A percentile compares a stretch with the other conserved stretches of the same genome.
Evolutionary conservation across 805 yeast genomes (phyloP).

Genomic region (Pichia rugopelliculosa): DNA sequence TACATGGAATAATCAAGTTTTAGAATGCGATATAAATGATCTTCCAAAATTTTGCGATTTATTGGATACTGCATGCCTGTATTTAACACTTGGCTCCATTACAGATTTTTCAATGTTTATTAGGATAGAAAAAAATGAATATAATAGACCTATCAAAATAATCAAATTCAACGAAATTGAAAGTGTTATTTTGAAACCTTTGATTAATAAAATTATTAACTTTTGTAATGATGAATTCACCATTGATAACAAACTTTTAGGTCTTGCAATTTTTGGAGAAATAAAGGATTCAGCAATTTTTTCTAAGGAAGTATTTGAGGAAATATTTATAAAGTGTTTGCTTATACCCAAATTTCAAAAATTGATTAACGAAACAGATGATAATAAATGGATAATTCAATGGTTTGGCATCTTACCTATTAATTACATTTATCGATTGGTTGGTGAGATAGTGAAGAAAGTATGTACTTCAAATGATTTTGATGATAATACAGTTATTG

Average conservation of each 20-base stretch:
- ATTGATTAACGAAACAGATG: not conserved
- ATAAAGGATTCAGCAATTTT: slow-evolving; percentile 4
- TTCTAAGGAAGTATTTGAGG: not conserved
- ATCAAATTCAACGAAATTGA: slow-evolving; percentile 4
- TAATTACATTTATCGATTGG: not conserved
- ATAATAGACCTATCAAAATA: not conserved
- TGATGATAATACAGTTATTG: not conserved
- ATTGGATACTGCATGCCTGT: slow-evolving; percentile 15
- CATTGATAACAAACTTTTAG: slow-evolving; percentile 1
- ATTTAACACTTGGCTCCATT: not conserved
- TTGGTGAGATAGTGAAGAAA: not conserved
- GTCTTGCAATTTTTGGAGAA: slow-evolving; percentile 28
- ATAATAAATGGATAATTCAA: not conserved
- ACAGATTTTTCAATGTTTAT: not conserved
- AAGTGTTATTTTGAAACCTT: slow-evolving; percentile 6
- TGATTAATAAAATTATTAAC: not conserved
- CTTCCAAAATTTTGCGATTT: slow-evolving; percentile 24
- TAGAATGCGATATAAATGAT: slow-evolving; percentile 33
- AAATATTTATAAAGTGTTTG: not conserved
- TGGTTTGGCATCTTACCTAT: not conserved
- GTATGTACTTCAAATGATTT: not conserved
- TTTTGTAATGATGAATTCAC: slow-evolving; percentile 6
- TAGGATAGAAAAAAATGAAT: not conserved
- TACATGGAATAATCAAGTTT: slow-evolving; percentile 15
- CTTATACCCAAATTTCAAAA: not conserved